Evolutionary conservation across 2,329 filamentous ascomycete species (phyloP).

Genomic region (Ophiostoma quercus): DNA sequence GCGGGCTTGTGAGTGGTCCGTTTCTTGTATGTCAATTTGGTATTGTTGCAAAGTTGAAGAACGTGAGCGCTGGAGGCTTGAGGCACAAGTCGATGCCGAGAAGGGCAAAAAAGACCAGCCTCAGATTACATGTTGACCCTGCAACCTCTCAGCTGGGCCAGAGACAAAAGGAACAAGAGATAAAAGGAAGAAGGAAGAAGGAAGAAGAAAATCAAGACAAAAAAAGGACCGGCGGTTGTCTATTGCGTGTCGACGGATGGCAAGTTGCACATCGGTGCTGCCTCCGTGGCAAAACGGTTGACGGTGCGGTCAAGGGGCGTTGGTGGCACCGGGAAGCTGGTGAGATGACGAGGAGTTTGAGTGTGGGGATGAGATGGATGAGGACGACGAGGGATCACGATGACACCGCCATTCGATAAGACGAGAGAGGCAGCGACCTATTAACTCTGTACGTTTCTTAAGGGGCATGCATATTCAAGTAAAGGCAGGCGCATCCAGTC

Average conservation of each 20-base stretch:
- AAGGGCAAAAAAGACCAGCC: not conserved
- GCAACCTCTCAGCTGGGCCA: too few species aligned
- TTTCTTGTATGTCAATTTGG: not conserved
- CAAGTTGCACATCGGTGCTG: conserved; percentile 3
- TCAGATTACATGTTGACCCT: too few species aligned
- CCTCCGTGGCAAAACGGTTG: not conserved
- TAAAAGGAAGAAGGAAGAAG: not conserved
- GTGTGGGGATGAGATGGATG: not conserved
- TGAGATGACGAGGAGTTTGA: not conserved
- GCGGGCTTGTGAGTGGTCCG: not conserved
- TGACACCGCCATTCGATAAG: conserved; percentile 5
- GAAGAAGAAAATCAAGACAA: not conserved
- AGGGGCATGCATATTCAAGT: conserved; percentile 1
- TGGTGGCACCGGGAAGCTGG: not conserved
- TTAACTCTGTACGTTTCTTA: not conserved
- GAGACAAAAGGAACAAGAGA: not conserved
- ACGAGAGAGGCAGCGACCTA: not conserved
- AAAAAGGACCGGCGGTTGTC: not conserved
- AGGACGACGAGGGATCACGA: conserved; percentile 1
- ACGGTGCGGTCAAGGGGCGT: not conserved
- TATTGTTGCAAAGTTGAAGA: not conserved
- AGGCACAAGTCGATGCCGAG: not conserved
- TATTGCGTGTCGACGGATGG: not conserved
- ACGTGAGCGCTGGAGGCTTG: not conserved
- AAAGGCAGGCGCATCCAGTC: not conserved